Conservation (phyloP, 805 yeast genomes). For the Candida glaebosa region DNA sequence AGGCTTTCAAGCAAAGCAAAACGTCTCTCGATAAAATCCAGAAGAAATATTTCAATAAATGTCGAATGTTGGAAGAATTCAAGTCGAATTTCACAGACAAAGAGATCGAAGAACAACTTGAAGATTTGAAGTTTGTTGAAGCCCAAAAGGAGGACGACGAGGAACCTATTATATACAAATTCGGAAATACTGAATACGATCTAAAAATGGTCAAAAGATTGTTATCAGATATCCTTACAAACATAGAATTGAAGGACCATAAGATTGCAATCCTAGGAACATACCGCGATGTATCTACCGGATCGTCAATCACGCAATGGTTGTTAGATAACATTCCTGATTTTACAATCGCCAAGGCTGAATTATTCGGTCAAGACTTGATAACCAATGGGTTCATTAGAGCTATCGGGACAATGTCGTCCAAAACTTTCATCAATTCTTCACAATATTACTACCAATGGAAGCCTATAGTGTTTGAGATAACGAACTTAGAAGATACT, state of each 20-base stretch:
- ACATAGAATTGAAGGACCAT: conserved; percentile 50
- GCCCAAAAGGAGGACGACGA: conserved; percentile 16
- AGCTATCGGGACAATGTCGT: conserved; percentile 57
- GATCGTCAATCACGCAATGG: conserved; percentile 61
- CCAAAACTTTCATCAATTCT: conserved; percentile 62
- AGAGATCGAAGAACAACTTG: conserved; percentile 30
- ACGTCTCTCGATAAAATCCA: conserved; percentile 53
- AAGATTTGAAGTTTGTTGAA: conserved; percentile 15
- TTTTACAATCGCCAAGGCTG: conserved; percentile 57
- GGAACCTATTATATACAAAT: conserved; percentile 19
- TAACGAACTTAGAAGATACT: conserved; percentile 24
- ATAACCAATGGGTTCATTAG: conserved; percentile 58
- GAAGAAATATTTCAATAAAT: conserved; percentile 71
- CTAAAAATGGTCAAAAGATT: conserved; percentile 30
- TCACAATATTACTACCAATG: conserved; percentile 77
- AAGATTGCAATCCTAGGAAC: conserved; percentile 69
- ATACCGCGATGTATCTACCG: conserved; percentile 59
- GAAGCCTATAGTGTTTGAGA: conserved; percentile 64
- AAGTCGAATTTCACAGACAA: conserved; percentile 46
- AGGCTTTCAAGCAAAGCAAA: conserved; percentile 47
- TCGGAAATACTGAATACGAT: conserved; percentile 32
- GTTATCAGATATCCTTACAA: conserved; percentile 27
- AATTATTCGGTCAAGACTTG: conserved; percentile 70
- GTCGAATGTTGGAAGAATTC: conserved; percentile 68
- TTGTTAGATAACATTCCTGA: conserved; percentile 43